These are phyloP conservation scores for Trametes maxima DNA, from an alignment of 768 basidiomycete genomes.

Conservation along the genomic window DNA sequence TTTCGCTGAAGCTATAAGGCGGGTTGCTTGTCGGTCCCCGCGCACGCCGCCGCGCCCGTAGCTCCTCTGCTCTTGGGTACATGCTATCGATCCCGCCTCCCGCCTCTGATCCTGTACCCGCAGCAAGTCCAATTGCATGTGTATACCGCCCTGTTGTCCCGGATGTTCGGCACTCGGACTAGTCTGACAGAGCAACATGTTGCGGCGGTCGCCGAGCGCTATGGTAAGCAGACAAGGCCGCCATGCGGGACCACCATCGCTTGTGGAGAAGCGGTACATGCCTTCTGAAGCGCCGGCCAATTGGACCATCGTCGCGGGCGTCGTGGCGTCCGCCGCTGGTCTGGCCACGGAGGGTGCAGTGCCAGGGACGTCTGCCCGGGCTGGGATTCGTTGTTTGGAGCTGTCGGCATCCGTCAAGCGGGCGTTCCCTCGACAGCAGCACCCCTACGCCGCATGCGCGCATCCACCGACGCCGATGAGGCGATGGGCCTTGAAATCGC, in stretches of 20 bases:
- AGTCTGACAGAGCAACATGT: neutral
- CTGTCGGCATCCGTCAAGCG: neutral
- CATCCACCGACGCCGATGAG: slow-evolving; percentile 6
- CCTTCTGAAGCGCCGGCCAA: neutral
- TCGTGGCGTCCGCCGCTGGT: neutral
- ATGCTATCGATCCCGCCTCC: neutral
- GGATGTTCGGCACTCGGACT: no score
- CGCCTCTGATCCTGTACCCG: neutral
- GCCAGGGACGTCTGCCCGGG: neutral
- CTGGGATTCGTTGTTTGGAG: neutral
- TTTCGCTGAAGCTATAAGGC: slow-evolving; percentile 3
- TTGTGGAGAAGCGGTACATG: neutral
- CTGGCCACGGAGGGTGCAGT: neutral
- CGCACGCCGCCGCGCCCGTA: neutral
- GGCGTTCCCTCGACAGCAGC: neutral
- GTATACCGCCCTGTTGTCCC: neutral
- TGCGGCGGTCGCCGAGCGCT: neutral
- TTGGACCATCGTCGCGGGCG: neutral
- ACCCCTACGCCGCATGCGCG: neutral
- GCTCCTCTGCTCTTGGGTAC: no score
- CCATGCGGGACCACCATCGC: slow-evolving; percentile 3
- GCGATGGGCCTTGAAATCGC: neutral
- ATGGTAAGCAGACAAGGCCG: neutral
- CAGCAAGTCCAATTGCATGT: neutral
- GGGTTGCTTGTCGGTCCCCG: neutral